Base-by-base conservation (phyloP, 352 stramenopile species). In the Pythium apleroticum region DNA sequence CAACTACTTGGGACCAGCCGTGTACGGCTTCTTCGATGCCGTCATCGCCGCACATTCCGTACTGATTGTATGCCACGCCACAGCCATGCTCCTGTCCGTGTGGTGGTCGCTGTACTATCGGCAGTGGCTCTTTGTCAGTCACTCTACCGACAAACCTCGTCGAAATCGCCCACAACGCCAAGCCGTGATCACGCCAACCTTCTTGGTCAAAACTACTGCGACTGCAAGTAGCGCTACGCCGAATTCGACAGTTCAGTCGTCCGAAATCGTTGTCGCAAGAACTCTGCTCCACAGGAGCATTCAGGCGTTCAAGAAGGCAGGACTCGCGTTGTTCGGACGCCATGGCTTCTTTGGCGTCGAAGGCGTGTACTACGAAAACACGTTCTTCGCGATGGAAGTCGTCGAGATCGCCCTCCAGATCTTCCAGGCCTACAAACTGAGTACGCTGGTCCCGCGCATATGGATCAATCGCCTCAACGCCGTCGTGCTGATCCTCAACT, bases 401-500 rank as follows among this genome's bases (percentile, higher is more conserved):
- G 12, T 63, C 3, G 30, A 63, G 57, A 31, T 69, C 20, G 39
- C 8, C 3, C 19, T 54, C 3, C 57, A 71, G 33, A 71, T 52
- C n/a, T 71, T 56, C 30, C 65, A 65, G 15, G 58, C 52, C 17
- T 66, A 43, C 24, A 66, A 60, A n/a, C 41, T 60, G n/a, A 62
- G 65, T n/a, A 12, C 15, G 4, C 41, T 69, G 14, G 63, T 69
- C 8, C 41, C 15, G 1, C 53, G 35, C 8, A 28, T 56, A 43
- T 69, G 53, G 58, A 67, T 71, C 46, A 69, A 72, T 52, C 43
- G 52, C 33, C 39, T 72, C 19, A 57, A 67, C 33, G 53, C 54
- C 5, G 10, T 67, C 27, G 28, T 72, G 17, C 45, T 68, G 43
- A 24, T 46, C 27, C 15, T 57, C 1, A 53, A 50, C 45, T 68